Evolutionary conservation across 345 rosid genomes (phyloP).

Genomic region (Litchi chinensis): DNA sequence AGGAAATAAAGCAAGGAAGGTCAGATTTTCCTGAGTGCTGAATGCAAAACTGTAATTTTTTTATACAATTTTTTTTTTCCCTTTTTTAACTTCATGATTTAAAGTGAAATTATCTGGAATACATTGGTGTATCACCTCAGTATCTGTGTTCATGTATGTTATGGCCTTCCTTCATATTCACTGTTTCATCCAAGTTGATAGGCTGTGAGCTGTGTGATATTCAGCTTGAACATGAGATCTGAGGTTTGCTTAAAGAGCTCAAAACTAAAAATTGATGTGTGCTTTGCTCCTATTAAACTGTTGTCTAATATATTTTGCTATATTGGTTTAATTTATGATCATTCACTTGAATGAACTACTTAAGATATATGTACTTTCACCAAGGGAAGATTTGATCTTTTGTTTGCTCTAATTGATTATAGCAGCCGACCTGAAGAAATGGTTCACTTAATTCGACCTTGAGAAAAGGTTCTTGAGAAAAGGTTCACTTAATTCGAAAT

Average conservation of each 20-base stretch:
- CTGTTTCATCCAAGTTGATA: not conserved
- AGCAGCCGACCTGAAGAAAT: not conserved
- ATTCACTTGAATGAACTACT: not conserved
- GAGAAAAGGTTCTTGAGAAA: too few species aligned
- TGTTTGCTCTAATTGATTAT: not conserved
- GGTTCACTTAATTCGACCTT: not conserved
- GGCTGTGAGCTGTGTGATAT: not conserved
- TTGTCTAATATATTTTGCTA: not conserved
- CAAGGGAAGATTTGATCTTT: not conserved
- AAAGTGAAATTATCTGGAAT: not conserved
- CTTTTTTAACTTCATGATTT: not conserved
- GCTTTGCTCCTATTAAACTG: not conserved
- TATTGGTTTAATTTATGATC: not conserved
- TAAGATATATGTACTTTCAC: not conserved
- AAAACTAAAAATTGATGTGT: not conserved
- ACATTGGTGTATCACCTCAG: not conserved
- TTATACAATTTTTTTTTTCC: not conserved
- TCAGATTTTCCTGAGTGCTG: slow-evolving; percentile 6
- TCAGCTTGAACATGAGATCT: not conserved
- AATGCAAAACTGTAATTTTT: slow-evolving; percentile 1
- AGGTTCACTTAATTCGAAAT: not conserved
- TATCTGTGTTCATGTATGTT: not conserved
- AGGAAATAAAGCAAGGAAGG: slow-evolving; percentile 28
- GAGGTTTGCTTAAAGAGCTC: not conserved
- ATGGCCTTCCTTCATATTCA: not conserved